phyloP scores from a whole-genome alignment of 2,329 filamentous ascomycete species.

The Trichoderma breve region DNA sequence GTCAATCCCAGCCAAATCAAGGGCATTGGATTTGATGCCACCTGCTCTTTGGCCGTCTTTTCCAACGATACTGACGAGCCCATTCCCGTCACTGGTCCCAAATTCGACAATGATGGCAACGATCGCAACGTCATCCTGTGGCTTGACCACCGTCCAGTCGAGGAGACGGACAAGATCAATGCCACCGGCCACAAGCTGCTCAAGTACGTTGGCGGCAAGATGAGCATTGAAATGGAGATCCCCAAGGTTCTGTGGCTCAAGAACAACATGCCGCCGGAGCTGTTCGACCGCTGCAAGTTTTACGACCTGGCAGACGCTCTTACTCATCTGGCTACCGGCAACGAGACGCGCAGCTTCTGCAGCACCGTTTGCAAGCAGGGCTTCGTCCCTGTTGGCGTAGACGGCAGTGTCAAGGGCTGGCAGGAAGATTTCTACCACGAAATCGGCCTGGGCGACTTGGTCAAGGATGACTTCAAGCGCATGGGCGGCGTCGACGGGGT shows the following conservation, averaged over 20 bases:
- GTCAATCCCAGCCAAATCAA: conserved; percentile 74
- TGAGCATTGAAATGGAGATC: conserved; percentile 99
- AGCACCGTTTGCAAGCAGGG: conserved; percentile 97
- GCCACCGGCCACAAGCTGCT: conserved; percentile 87
- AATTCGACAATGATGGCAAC: conserved; percentile 71
- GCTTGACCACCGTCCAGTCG: conserved; percentile 90
- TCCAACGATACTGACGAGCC: conserved; percentile 85
- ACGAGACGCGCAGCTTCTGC: conserved; percentile 89
- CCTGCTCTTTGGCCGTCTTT: conserved; percentile 95
- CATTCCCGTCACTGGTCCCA: conserved; percentile 82
- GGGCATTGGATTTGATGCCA: conserved; percentile 96
- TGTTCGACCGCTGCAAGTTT: conserved; percentile 93
- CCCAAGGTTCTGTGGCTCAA: conserved; percentile 98
- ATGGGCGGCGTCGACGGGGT: conserved; percentile 93
- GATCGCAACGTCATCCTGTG: conserved; percentile 95
- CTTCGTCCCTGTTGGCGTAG: conserved; percentile 92
- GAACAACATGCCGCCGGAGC: conserved; percentile 91
- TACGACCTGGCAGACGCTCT: conserved; percentile 92
- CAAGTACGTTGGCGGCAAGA: conserved; percentile 93
- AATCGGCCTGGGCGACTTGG: conserved; percentile 83
- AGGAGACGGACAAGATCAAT: conserved; percentile 93
- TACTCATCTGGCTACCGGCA: conserved; percentile 90
- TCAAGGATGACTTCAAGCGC: conserved; percentile 82
- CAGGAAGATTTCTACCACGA: conserved; percentile 87
- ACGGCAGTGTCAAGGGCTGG: conserved; percentile 97